Evolutionary conservation across 73 alveolate species (phyloP).

Genomic region (Blepharisma stoltei): DNA sequence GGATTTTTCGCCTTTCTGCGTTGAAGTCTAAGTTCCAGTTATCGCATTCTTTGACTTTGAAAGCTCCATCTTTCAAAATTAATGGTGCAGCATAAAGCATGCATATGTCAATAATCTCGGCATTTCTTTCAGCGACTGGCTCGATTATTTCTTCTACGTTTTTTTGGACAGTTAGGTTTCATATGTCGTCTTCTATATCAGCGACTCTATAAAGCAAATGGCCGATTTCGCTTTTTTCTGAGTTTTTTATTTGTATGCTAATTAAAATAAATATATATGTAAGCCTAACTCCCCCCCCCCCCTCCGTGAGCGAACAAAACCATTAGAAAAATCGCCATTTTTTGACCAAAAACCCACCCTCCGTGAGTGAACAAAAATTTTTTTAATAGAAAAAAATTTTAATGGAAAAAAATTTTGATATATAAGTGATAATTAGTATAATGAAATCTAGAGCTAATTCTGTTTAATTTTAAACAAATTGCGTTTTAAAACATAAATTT

Average conservation of each 20-base stretch:
- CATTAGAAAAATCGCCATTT: too few species aligned
- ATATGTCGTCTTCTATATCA: slow-evolving; percentile 25
- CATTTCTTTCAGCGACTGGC: not conserved
- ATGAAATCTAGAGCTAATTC: too few species aligned
- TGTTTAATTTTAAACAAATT: too few species aligned
- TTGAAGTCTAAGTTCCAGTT: not conserved
- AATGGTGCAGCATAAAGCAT: not conserved
- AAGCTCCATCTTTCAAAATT: not conserved
- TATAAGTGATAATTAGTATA: too few species aligned
- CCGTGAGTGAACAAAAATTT: too few species aligned
- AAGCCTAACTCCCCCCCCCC: too few species aligned
- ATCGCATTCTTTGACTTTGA: slow-evolving; percentile 15
- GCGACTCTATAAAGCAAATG: not conserved
- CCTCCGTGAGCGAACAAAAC: too few species aligned
- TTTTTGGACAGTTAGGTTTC: not conserved
- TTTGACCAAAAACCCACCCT: too few species aligned
- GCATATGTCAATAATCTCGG: not conserved
- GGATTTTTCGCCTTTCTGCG: slow-evolving; percentile 17
- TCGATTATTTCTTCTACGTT: not conserved
- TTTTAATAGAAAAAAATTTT: too few species aligned
- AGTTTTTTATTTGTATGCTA: not conserved
- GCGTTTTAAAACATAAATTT: too few species aligned
- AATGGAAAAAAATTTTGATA: too few species aligned
- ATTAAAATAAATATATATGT: too few species aligned
- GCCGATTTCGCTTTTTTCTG: slow-evolving; percentile 2